Evolutionary conservation across 139 green algal genomes (phyloP).

Genomic region (Asterochloris erici): DNA sequence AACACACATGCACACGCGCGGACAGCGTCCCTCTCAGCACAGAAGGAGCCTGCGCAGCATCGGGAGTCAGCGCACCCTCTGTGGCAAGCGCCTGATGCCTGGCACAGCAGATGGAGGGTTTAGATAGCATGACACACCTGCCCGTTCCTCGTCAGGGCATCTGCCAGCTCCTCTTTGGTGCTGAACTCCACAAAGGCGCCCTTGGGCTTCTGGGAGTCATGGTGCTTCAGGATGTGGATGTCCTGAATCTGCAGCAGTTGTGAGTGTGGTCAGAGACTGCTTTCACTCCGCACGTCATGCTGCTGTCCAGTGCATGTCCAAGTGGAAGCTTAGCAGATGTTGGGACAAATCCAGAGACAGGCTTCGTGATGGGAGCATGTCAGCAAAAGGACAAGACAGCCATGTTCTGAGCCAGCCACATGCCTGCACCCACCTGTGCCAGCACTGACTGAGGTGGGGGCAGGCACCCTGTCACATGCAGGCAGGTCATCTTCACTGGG

Average conservation of each 20-base stretch:
- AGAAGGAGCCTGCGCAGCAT: too few relatives aligned
- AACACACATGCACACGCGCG: too few relatives aligned
- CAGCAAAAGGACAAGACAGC: not conserved
- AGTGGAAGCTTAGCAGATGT: too few relatives aligned
- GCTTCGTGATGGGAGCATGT: not conserved
- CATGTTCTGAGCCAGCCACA: constrained; percentile 24
- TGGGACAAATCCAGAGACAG: not conserved
- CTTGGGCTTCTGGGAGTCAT: constrained; percentile 42
- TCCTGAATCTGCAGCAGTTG: constrained; percentile 28
- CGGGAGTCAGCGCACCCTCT: too few relatives aligned
- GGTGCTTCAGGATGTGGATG: constrained; percentile 40
- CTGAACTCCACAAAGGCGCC: constrained; percentile 55
- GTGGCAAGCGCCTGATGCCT: not conserved
- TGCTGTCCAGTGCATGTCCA: too few relatives aligned
- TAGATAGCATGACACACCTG: not conserved
- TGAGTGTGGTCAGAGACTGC: too few relatives aligned
- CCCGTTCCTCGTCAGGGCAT: constrained; percentile 21
- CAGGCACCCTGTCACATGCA: not conserved
- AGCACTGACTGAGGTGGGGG: not conserved
- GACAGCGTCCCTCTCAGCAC: too few relatives aligned
- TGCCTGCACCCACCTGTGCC: not conserved
- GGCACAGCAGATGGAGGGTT: not conserved
- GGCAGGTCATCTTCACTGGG: not conserved
- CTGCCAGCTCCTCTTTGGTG: constrained; percentile 5
- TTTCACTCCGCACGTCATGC: too few relatives aligned